Evolutionary conservation across 345 rosid species (phyloP).

Genomic region (Sisymbrium irio): DNA sequence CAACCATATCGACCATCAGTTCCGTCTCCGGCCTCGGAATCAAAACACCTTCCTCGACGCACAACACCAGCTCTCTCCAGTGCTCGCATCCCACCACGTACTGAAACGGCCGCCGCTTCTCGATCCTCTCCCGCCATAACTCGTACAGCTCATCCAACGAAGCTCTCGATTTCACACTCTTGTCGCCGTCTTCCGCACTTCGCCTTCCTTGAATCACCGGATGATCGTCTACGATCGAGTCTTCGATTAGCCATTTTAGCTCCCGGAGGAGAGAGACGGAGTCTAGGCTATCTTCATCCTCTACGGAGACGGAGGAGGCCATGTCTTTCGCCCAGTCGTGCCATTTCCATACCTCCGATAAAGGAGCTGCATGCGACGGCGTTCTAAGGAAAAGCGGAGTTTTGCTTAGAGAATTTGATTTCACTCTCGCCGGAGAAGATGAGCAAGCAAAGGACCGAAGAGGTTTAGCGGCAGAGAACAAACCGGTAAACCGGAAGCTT

Average conservation of each 20-base stretch:
- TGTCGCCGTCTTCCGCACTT: neutral
- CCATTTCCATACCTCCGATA: slow-evolving; percentile 64
- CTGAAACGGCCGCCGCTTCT: slow-evolving; percentile 84
- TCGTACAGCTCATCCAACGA: slow-evolving; percentile 56
- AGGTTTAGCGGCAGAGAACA: neutral
- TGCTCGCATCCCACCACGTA: slow-evolving; percentile 91
- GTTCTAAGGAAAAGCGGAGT: slow-evolving; percentile 60
- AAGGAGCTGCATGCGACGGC: slow-evolving; percentile 41
- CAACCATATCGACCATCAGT: slow-evolving; percentile 64
- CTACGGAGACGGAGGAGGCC: slow-evolving; percentile 60
- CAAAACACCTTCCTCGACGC: slow-evolving; percentile 85
- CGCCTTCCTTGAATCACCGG: slow-evolving; percentile 22
- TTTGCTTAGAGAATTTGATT: slow-evolving; percentile 1
- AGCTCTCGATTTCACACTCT: slow-evolving; percentile 39
- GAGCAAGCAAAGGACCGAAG: no score
- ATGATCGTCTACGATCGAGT: slow-evolving; percentile 50
- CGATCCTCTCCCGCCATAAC: slow-evolving; percentile 79
- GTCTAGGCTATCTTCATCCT: slow-evolving; percentile 65
- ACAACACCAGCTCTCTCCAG: slow-evolving; percentile 84
- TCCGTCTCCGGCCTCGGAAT: slow-evolving; percentile 97
- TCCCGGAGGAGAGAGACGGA: slow-evolving; percentile 59
- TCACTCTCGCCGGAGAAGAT: neutral
- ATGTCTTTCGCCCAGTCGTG: slow-evolving; percentile 68
- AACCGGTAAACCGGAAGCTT: slow-evolving; percentile 20
- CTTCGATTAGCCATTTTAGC: slow-evolving; percentile 80